phyloP scores from a whole-genome alignment of 208 protist genomes.

The Acanthamoeba comandoni region DNA sequence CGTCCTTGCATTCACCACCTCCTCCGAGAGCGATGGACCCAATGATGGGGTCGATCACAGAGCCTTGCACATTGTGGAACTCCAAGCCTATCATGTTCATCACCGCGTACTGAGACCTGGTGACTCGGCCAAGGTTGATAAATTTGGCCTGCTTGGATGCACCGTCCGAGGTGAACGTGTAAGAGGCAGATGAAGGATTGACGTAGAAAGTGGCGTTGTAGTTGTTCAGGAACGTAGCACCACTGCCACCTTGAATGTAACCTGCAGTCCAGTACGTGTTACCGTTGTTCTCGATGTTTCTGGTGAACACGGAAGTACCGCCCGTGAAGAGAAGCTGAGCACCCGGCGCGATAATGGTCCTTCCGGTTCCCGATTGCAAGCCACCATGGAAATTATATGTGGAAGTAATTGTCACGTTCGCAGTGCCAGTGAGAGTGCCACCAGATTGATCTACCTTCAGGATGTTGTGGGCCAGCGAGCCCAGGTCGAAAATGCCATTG shows the following conservation, averaged over 20 bases:
- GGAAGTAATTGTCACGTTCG: constrained; percentile 29
- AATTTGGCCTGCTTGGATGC: constrained; percentile 16
- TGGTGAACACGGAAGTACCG: background rate
- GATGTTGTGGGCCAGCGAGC: constrained; percentile 34
- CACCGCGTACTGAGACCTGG: too few species aligned
- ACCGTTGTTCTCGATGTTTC: constrained; percentile 57
- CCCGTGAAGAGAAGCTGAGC: constrained; percentile 5
- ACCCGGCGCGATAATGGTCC: constrained; percentile 8
- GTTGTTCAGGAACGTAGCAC: constrained; percentile 42
- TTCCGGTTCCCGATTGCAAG: constrained; percentile 28
- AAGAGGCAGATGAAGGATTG: background rate
- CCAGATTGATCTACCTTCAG: constrained; percentile 1
- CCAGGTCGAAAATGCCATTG: constrained; percentile 39
- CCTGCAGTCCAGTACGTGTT: constrained; percentile 33
- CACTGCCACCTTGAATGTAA: background rate
- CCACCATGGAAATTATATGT: constrained; percentile 43
- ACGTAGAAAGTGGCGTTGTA: constrained; percentile 67
- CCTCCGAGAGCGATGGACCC: background rate
- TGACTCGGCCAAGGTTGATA: constrained; percentile 15
- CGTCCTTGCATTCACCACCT: constrained; percentile 27
- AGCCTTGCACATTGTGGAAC: too few species aligned
- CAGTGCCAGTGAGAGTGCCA: constrained; percentile 25
- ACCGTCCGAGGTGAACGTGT: background rate
- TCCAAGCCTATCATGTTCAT: too few species aligned
- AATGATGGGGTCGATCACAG: too few species aligned